phyloP scores from a whole-genome alignment of 768 basidiomycete species.

The Sistotremastrum niveocremeum region DNA sequence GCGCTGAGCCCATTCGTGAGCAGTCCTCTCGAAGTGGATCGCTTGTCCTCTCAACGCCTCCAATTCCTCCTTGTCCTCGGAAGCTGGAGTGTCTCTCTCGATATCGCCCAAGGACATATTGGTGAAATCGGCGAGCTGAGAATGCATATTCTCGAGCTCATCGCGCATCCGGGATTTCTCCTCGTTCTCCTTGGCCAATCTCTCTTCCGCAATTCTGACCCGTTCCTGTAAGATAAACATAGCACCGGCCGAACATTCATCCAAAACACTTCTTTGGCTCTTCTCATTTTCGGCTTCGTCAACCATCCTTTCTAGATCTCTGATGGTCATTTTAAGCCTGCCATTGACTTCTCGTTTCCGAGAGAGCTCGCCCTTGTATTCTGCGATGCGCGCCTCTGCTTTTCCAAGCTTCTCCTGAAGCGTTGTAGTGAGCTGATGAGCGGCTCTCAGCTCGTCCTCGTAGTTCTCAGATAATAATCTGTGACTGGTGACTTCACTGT shows the following conservation, averaged over 20 bases:
- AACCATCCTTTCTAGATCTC: too few species aligned
- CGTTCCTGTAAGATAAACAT: constrained; percentile 19
- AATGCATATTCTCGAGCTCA: constrained; percentile 5
- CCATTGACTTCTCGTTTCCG: too few species aligned
- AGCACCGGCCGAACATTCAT: too few species aligned
- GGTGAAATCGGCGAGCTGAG: background rate
- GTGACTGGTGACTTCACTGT: background rate
- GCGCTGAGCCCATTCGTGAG: too few species aligned
- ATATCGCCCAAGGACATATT: background rate
- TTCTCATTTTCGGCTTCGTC: too few species aligned
- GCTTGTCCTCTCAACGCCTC: too few species aligned
- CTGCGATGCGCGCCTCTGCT: constrained; percentile 27
- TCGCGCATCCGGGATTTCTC: constrained; percentile 11
- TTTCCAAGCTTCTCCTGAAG: constrained; percentile 42
- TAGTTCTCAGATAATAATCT: constrained; percentile 48
- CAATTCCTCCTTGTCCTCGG: background rate
- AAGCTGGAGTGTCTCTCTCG: background rate
- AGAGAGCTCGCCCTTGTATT: constrained; percentile 24
- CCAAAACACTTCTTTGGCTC: too few species aligned
- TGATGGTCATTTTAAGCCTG: too few species aligned
- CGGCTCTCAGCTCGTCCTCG: constrained; percentile 58
- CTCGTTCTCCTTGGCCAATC: constrained; percentile 18
- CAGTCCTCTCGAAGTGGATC: too few species aligned
- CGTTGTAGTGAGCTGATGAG: constrained; percentile 57
- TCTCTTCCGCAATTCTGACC: constrained; percentile 18